These are phyloP conservation scores for Aureobasidium pullulans DNA, from an alignment of 2,329 filamentous ascomycete genomes.

Conservation along the genomic window DNA sequence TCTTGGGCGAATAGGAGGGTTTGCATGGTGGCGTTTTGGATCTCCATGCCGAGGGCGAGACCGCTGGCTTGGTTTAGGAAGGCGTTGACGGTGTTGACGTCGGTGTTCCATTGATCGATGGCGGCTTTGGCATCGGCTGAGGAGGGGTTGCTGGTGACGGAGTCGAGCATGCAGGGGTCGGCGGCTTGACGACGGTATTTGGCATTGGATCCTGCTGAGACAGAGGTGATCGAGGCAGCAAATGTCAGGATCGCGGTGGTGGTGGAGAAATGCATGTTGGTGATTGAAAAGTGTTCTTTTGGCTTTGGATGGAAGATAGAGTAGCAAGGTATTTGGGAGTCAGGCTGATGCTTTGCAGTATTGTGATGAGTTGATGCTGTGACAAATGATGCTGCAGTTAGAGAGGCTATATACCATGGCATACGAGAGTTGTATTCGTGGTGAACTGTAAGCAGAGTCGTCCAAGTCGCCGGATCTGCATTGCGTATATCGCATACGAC, in stretches of 20 bases:
- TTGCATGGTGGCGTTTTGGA: conserved; percentile 17
- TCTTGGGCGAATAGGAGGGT: conserved; percentile 16
- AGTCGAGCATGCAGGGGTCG: conserved; percentile 15
- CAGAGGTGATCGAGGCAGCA: neutral
- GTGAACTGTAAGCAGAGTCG: too few relatives aligned
- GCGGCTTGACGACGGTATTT: conserved; percentile 7
- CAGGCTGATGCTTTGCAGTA: too few relatives aligned
- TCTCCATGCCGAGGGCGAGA: conserved; percentile 34
- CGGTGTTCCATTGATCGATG: conserved; percentile 27
- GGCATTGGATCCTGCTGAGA: neutral
- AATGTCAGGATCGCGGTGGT: conserved; percentile 6
- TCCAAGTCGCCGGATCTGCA: too few relatives aligned
- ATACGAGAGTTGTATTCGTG: neutral
- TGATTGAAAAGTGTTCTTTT: neutral
- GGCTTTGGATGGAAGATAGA: neutral
- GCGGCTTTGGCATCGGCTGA: conserved; percentile 10
- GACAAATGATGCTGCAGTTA: neutral
- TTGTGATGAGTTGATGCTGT: neutral
- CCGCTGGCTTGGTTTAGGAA: conserved; percentile 48
- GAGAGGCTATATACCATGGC: neutral
- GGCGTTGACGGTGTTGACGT: conserved; percentile 46
- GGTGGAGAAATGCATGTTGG: conserved; percentile 2
- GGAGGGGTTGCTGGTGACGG: conserved; percentile 13
- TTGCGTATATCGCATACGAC: too few relatives aligned
- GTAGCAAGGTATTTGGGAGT: neutral